Percentiles rank a stretch among this genome's conserved stretches.
Evolutionary conservation across 257 asterid species (phyloP).

Genomic region (Plectranthus barbatus): DNA sequence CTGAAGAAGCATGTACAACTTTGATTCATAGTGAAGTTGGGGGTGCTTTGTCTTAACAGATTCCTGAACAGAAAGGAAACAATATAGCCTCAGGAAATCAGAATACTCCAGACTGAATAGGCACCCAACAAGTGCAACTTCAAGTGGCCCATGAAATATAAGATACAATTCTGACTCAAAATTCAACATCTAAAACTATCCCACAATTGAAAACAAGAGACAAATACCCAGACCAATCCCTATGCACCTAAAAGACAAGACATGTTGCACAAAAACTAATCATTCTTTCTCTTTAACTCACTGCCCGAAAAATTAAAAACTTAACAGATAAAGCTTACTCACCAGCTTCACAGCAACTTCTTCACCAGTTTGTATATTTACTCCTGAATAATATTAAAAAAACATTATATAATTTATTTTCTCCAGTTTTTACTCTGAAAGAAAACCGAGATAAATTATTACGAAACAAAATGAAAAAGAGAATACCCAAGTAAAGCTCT

Average conservation of each 20-base stretch:
- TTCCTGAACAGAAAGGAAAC: slow-evolving; percentile 48
- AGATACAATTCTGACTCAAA: background rate
- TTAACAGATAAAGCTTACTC: slow-evolving; percentile 17
- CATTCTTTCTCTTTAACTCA: background rate
- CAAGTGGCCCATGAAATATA: background rate
- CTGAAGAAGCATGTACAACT: slow-evolving; percentile 90
- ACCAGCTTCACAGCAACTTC: slow-evolving; percentile 98
- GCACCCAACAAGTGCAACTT: background rate
- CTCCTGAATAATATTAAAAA: slow-evolving; percentile 39
- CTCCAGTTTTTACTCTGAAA: background rate
- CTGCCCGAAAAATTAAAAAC: background rate
- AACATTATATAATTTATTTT: background rate
- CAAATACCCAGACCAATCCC: background rate
- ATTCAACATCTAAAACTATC: background rate
- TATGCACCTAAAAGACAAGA: background rate
- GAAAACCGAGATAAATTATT: background rate
- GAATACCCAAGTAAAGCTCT: slow-evolving; percentile 85
- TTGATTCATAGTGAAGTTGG: slow-evolving; percentile 95
- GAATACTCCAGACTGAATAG: slow-evolving; percentile 7
- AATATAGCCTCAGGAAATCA: slow-evolving; percentile 5
- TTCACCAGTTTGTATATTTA: slow-evolving; percentile 87
- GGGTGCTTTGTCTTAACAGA: slow-evolving; percentile 91
- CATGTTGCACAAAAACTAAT: background rate
- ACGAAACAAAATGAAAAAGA: background rate
- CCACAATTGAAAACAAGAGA: background rate